Base-by-base conservation (phyloP, 106 monocot genomes). In the Phalaenopsis aphrodite region DNA sequence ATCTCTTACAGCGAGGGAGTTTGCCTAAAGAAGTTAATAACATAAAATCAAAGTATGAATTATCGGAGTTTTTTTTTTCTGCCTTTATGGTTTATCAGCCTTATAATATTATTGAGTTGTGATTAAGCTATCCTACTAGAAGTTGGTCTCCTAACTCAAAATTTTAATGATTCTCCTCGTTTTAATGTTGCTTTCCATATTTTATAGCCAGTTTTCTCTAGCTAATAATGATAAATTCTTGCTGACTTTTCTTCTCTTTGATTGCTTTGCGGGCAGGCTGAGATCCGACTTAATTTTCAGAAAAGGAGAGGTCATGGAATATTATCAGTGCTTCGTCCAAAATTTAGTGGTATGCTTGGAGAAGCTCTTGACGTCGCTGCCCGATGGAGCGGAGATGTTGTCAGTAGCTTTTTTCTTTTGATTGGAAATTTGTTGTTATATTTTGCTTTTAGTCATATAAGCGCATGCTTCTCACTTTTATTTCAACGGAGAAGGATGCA, bases 321-420 rank as follows among this genome's bases (percentile, higher is more conserved):
- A 65, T 79, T 99, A 42, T 93, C 95, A 52, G 91, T 99, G 64
- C 91, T 93, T 82, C 99, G 68, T 75, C 99, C 99, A 76, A 99
- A 99, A 80, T 99, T 99, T 83, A 99, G 99, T 86, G 99, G 99
- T 56, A 85, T 99, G 45, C 86, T 93, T 49, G 99, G 99, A 47
- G 94, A 99, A 93, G 95, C 95, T 18, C 91, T 99, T 82, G 93
- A 99, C 91, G 88, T 95, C 55, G 93, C 89, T 86, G 99, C 93
- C 75, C 85, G 99, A 77, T 99, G 99, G 99, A 99, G 93, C 84
- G 99, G 99, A 39, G 99, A 99, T 84, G 99, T 99, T 86, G 98
- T 98, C 6, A 98, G 98, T 89, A 58, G 52, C 67, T 86, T 61
- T 52, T 86, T 72, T 49, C 37, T 55, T 14, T 38, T 49, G 16